A percentile compares a stretch with the other conserved stretches of the same genome.
These are phyloP conservation scores for Russula vinacea DNA, from an alignment of 768 basidiomycete species.

Conservation along the genomic window DNA sequence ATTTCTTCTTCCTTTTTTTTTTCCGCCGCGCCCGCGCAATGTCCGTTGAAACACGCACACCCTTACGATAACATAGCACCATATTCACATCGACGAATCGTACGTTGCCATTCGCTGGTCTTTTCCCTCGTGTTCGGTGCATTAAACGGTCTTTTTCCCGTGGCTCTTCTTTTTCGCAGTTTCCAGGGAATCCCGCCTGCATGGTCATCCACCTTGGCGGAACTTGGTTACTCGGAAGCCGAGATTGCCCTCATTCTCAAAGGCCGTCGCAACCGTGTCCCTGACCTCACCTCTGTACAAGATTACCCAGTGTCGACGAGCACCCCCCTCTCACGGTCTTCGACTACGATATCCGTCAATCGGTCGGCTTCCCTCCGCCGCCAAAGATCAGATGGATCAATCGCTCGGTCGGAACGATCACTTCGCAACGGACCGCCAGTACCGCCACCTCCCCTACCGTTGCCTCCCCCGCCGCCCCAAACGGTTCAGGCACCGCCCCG, in stretches of 20 bases:
- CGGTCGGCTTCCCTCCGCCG: constrained; percentile 25
- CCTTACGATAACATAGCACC: constrained; percentile 16
- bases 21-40: neutral
- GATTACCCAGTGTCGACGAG: neutral
- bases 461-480: constrained; percentile 11
- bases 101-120: constrained; percentile 7
- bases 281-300: constrained; percentile 3
- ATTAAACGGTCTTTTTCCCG: neutral
- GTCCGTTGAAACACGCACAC: neutral
- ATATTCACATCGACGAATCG: constrained; percentile 29
- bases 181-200: constrained; percentile 27
- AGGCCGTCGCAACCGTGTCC: constrained; percentile 25
- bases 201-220: constrained; percentile 24
- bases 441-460: constrained; percentile 22
- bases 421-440: constrained; percentile 11
- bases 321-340: constrained; percentile 17
- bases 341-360: constrained; percentile 10
- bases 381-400: constrained; percentile 26
- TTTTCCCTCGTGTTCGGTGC: neutral
- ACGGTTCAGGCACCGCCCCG: neutral
- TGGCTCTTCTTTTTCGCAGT: constrained; percentile 9
- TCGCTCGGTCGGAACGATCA: constrained; percentile 28
- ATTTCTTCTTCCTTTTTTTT: neutral
- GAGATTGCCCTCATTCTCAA: constrained; percentile 28
- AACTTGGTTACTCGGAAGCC: constrained; percentile 29